Conservation (phyloP, 2,329 filamentous ascomycete species). For the Aureobasidium sp. region DNA sequence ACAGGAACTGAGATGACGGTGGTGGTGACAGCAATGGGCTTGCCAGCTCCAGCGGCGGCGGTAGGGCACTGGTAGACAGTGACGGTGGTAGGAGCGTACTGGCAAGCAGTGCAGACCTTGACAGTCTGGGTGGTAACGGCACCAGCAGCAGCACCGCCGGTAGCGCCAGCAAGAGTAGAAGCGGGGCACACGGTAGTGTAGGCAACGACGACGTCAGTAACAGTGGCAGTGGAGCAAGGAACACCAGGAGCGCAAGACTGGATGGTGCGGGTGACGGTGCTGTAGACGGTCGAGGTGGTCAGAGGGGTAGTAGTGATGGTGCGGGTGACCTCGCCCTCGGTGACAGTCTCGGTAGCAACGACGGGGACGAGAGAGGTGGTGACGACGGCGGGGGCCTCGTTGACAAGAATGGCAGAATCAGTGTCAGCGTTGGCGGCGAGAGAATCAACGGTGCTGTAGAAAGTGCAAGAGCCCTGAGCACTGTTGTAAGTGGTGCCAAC, state of each 20-base stretch:
- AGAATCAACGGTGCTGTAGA: not conserved
- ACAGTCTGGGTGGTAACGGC: not conserved
- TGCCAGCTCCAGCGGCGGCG: not conserved
- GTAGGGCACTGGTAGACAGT: constrained; percentile 6
- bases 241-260: constrained; percentile 3
- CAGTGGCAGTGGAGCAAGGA: constrained; percentile 1
- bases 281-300: constrained; percentile 11
- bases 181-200: constrained; percentile 11
- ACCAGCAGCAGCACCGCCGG: not conserved
- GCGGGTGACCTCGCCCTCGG: not conserved
- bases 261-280: constrained; percentile 4
- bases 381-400: not conserved
- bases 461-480: not conserved
- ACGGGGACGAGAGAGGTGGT: not conserved
- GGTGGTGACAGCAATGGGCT: not conserved
- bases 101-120: constrained; percentile 4
- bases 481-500: constrained; percentile 2
- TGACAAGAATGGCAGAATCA: constrained; percentile 2
- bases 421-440: not conserved
- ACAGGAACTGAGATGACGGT: not conserved
- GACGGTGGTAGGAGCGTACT: not conserved
- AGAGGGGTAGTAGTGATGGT: constrained; percentile 3
- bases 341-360: not conserved
- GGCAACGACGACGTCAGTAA: constrained; percentile 8
- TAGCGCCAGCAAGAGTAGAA: not conserved